Evolutionary conservation across 164 flowering plant genomes (phyloP).

Genomic region (Hamamelis virginiana): DNA sequence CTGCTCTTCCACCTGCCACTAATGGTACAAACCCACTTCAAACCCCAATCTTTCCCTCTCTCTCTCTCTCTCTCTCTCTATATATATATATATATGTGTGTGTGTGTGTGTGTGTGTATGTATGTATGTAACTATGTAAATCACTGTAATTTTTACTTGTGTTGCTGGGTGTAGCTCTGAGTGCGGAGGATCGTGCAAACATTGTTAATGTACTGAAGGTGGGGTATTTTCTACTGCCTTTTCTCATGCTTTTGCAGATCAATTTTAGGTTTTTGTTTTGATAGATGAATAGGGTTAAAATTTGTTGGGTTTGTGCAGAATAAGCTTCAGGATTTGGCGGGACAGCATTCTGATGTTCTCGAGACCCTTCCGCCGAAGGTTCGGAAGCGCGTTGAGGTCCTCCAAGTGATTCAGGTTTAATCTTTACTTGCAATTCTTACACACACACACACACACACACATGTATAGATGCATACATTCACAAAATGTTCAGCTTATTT

Average conservation of each 20-base stretch:
- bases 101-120: too few species aligned
- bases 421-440: too few species aligned
- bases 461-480: too few species aligned
- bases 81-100: background rate
- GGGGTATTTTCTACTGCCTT: background rate
- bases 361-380: conserved; percentile 49
- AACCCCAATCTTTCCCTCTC: background rate
- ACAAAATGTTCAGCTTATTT: too few species aligned
- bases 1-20: conserved; percentile 26
- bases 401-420: conserved; percentile 57
- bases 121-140: too few species aligned
- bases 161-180: conserved; percentile 38
- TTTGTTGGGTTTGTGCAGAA: conserved; percentile 33
- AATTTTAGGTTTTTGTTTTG: background rate
- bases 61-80: background rate
- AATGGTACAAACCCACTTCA: conserved; percentile 13
- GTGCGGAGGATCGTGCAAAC: conserved; percentile 49
- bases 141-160: too few species aligned
- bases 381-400: conserved; percentile 65
- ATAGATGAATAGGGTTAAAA: background rate
- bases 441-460: too few species aligned
- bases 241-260: background rate
- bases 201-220: conserved; percentile 67
- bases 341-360: conserved; percentile 53
- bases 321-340: conserved; percentile 60